Percentiles rank a stretch among this genome's conserved stretches.
Evolutionary conservation across 148 eudicot species (phyloP).

Genomic region (Euryodendron excelsum): DNA sequence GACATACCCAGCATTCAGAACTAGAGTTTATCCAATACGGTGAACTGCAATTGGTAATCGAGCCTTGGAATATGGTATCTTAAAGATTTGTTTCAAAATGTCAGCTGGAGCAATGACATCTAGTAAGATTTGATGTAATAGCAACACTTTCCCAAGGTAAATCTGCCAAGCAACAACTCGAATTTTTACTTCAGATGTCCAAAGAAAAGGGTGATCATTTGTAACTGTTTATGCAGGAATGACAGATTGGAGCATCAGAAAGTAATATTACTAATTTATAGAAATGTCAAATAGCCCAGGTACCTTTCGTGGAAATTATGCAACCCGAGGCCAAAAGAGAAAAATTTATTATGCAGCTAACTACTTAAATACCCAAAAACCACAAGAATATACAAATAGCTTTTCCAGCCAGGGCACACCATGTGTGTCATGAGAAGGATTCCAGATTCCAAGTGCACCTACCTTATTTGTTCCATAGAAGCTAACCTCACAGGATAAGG

Average conservation of each 20-base stretch:
- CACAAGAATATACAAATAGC: not conserved
- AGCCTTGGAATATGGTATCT: slow-evolving; percentile 91
- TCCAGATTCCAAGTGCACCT: not conserved
- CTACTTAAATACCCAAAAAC: not conserved
- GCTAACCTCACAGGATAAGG: no score
- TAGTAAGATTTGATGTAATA: slow-evolving; percentile 53
- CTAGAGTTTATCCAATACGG: slow-evolving; percentile 84
- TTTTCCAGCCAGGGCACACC: not conserved
- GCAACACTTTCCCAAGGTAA: slow-evolving; percentile 65
- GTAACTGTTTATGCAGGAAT: not conserved
- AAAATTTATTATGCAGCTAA: not conserved
- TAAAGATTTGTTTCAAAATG: slow-evolving; percentile 89
- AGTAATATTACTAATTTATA: not conserved
- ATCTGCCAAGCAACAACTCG: slow-evolving; percentile 42
- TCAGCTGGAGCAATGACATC: slow-evolving; percentile 98
- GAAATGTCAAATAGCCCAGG: not conserved
- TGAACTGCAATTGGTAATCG: slow-evolving; percentile 90
- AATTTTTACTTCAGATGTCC: not conserved
- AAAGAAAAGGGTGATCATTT: not conserved
- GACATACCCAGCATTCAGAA: slow-evolving; percentile 83
- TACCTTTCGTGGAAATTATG: not conserved
- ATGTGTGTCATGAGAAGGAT: not conserved
- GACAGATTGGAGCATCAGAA: not conserved
- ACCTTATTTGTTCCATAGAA: not conserved
- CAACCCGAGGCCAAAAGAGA: not conserved